Base-by-base conservation (phyloP, 768 basidiomycete genomes). In the Sporobolomyces pararoseus region DNA sequence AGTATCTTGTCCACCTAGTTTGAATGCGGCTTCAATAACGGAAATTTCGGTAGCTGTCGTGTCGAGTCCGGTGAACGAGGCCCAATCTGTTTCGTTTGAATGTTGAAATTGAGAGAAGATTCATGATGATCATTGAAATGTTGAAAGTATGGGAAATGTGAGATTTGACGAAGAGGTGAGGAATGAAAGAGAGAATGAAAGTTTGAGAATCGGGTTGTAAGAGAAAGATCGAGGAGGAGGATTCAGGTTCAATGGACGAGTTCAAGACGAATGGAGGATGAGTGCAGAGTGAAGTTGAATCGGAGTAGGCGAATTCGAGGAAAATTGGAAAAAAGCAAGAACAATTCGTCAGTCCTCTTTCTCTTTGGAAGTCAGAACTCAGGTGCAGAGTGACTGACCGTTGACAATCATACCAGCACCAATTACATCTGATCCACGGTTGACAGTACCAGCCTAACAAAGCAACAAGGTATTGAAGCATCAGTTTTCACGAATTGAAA, bases 11-110 rank as follows among this genome's bases (percentile, higher is more conserved):
- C 90, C 91, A 84, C 90, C 89, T 49, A 95, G 84, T 80, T 91
- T 78, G 76, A 99, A 99, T 59, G 92, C 84, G 32, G 94, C 93
- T 79, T 99, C 96, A 76, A 98, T 96, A 46, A 99, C 95, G 76
- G 89, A 90, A 79, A 98, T 91, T 80, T 99, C 96, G 62, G 95
- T 98, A 47, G 96, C 96, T n/a, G 96, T 99, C 70, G 96, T 98
- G 78, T 99, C 96, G 34, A 96, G 84, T 42, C 96, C 96, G n/a
- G 93, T 92, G 81, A 98, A 98, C 14, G 96, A 96, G 82, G 90
- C 91, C 96, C 96, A 98, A 79, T 98, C 73, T 72, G 66, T 12
- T n/a, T 51, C 50, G 50, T 51, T 27, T 25, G 7, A 21, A 10
- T 47, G 46, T 47, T 10, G 46, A n/a, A n/a, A n/a, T n/a, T n/a